A percentile compares a stretch with the other conserved stretches of the same genome.
phyloP scores from a whole-genome alignment of 2,329 filamentous ascomycete species.

The Beauveria bassiana region DNA sequence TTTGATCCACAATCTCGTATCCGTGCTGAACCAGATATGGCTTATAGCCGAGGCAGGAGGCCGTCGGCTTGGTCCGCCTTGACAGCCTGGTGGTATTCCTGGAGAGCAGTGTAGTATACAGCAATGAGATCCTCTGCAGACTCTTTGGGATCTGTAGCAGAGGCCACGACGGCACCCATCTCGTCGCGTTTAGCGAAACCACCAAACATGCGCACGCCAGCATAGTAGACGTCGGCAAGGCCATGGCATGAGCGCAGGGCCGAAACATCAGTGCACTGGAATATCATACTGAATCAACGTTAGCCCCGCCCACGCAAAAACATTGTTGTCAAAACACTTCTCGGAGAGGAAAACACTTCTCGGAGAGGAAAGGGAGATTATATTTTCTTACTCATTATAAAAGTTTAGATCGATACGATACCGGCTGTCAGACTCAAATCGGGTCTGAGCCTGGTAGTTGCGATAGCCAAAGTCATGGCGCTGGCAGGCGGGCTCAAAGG shows the following conservation, averaged over 20 bases:
- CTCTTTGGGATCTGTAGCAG: constrained; percentile 7
- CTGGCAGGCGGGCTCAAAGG: constrained; percentile 24
- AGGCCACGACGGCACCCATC: neutral
- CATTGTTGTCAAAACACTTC: neutral
- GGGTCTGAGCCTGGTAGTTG: constrained; percentile 24
- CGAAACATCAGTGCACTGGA: constrained; percentile 19
- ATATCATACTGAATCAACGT: constrained; percentile 18
- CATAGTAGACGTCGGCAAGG: constrained; percentile 26
- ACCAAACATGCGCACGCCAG: constrained; percentile 24
- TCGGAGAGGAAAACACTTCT: no score
- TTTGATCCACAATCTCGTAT: neutral
- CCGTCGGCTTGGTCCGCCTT: constrained; percentile 20
- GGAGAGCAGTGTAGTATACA: constrained; percentile 21
- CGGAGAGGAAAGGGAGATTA: neutral
- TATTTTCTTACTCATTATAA: constrained; percentile 21
- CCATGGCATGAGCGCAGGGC: constrained; percentile 17
- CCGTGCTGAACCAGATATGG: no score
- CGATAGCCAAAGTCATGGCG: constrained; percentile 38
- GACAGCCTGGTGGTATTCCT: constrained; percentile 20
- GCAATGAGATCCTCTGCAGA: constrained; percentile 14
- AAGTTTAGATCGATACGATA: constrained; percentile 37
- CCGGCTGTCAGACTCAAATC: constrained; percentile 32
- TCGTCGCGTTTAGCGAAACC: constrained; percentile 10
- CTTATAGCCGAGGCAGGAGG: constrained; percentile 10
- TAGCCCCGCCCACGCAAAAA: neutral